Evolutionary conservation across 306 rosid species (phyloP), one percentile per base, ranked within the genome.

Genomic region (Pterocarpus macrocarpus): DNA sequence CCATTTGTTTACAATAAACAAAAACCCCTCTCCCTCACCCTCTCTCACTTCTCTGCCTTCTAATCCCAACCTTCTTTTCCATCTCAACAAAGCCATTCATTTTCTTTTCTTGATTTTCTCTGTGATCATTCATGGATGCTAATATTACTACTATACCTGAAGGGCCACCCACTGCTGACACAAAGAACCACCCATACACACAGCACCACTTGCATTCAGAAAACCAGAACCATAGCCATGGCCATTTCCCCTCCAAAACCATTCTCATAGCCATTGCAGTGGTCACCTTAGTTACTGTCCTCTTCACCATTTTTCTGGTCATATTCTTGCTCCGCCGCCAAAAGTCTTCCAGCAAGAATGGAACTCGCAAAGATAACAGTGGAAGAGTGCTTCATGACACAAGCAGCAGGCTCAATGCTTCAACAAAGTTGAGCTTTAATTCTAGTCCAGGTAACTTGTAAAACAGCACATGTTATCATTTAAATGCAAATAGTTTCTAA

Each of bases 381-480:
- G 55, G 33, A 5, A 49, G 17, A 71, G 84, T 66, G 15, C 86
- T 75, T 87, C 86, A 74, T 73, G 82, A 83, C 66, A 53, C 83
- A 78, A 90, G 87, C 75, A 58, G 81, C 86, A 89, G 92, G 80
- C 87, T 87, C 89, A 84, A 86, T n/a, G 66, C 85, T 69, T 90
- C 90, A 74, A 80, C 91, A 66, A 52, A 90, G 2, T 65, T 85
- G 75, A 84, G 68, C 74, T 76, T 85, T 81, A 74, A 81, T 58
- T 82, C 90, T 64, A 96, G 97, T 87, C 99, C 98, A 82, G 99
- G 99, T 95, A 82, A 77, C 65, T 35, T 52, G 28, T 34, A 4
- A 11, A 47, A 9, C 2, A 3, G 32, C 59, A 73, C 33, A 30
- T 45, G 16, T 39, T 71, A 71, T 47, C 71, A 47, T 65, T 41